Evolutionary conservation across 345 rosid species (phyloP).

Genomic region (Arabidopsis arenosa): DNA sequence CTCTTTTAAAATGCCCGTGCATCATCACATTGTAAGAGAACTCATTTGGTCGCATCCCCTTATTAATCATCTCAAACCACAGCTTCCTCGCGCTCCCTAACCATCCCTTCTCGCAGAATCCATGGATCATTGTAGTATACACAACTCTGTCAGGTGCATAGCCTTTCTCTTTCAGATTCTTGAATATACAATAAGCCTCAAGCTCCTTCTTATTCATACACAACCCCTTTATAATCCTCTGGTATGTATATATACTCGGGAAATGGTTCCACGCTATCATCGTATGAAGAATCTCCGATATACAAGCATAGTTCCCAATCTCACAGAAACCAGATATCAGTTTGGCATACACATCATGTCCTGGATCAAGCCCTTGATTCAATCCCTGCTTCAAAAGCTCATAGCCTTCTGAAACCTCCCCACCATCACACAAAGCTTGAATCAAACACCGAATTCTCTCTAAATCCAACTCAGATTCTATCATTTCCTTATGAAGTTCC

Average conservation of each 20-base stretch:
- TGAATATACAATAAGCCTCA: slow-evolving; percentile 62
- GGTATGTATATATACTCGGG: slow-evolving; percentile 56
- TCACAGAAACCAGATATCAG: slow-evolving; percentile 63
- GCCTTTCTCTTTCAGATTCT: slow-evolving; percentile 58
- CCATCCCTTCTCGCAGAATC: slow-evolving; percentile 59
- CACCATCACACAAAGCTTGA: slow-evolving; percentile 62
- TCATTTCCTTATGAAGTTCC: slow-evolving; percentile 55
- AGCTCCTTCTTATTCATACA: slow-evolving; percentile 52
- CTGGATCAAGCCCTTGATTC: slow-evolving; percentile 54
- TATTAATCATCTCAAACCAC: slow-evolving; percentile 68
- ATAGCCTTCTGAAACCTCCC: slow-evolving; percentile 48
- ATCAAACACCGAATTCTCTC: slow-evolving; percentile 57
- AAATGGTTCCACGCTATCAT: slow-evolving; percentile 49
- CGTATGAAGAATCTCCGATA: slow-evolving; percentile 59
- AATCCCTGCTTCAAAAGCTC: slow-evolving; percentile 51
- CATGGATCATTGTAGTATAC: slow-evolving; percentile 66
- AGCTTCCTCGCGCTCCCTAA: slow-evolving; percentile 60
- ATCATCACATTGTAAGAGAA: slow-evolving; percentile 67
- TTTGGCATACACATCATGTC: slow-evolving; percentile 55
- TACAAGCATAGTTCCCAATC: slow-evolving; percentile 55
- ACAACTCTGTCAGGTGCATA: slow-evolving; percentile 58
- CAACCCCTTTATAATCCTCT: slow-evolving; percentile 57
- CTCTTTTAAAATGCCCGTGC: slow-evolving; percentile 60
- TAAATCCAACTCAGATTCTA: slow-evolving; percentile 49
- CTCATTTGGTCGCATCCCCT: slow-evolving; percentile 59